Evolutionary conservation across 495 filamentous ascomycete genomes (phyloP).

Genomic region (Chaetomium tenue): DNA sequence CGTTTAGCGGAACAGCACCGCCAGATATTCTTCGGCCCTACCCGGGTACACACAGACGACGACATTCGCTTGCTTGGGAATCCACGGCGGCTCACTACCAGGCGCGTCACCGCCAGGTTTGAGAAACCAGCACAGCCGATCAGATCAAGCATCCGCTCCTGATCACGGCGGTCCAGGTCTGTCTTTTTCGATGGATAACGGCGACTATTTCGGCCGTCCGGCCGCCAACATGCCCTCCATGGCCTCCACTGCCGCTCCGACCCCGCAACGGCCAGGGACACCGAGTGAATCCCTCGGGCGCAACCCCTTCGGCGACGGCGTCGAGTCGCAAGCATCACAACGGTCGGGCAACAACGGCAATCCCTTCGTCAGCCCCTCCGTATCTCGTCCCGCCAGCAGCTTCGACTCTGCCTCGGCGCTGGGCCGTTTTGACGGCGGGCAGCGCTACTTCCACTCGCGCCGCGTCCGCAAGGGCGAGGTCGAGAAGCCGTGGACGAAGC

Average conservation of each 20-base stretch:
- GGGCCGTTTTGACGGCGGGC: conserved; percentile 34
- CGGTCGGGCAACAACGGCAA: conserved; percentile 38
- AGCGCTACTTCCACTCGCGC: conserved; percentile 72
- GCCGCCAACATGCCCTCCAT: conserved; percentile 22
- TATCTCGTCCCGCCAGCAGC: conserved; percentile 55
- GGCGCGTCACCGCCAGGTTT: too few relatives aligned
- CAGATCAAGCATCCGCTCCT: background rate
- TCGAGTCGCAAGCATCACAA: conserved; percentile 39
- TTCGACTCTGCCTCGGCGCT: conserved; percentile 49
- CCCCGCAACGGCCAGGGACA: conserved; percentile 41
- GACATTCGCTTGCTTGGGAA: background rate
- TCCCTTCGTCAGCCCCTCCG: conserved; percentile 58
- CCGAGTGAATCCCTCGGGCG: conserved; percentile 38
- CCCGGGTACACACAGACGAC: background rate
- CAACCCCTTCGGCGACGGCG: conserved; percentile 39
- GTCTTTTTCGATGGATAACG: conserved; percentile 25
- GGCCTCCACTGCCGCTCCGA: conserved; percentile 35
- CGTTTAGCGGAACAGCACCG: background rate
- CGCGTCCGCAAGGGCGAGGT: conserved; percentile 67
- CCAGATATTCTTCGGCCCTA: too few relatives aligned
- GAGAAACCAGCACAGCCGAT: too few relatives aligned
- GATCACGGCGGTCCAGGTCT: background rate
- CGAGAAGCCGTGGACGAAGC: conserved; percentile 66
- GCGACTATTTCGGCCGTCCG: conserved; percentile 21
- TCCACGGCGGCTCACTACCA: background rate